Conservation (phyloP, 2,329 filamentous ascomycete genomes). For the Apiospora pterosperma region DNA sequence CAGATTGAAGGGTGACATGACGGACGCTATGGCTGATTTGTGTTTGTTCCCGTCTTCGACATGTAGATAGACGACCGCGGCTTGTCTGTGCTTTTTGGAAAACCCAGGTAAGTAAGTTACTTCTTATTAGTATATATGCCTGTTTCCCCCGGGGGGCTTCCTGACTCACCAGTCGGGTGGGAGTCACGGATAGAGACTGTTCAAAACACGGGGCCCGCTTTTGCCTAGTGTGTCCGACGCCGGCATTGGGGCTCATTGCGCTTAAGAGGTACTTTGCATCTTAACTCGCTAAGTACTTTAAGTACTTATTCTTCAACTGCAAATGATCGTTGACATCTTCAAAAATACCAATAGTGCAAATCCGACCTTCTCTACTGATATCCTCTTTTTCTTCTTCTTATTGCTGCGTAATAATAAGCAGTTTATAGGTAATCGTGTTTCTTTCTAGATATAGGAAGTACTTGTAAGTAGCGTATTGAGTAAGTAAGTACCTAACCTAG, state of each 20-base stretch:
- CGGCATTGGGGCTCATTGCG: background rate
- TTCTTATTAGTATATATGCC: too few species aligned
- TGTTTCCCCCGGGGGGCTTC: background rate
- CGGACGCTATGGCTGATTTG: background rate
- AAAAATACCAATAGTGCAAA: background rate
- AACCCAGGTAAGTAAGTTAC: too few species aligned
- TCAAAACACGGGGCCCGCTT: background rate
- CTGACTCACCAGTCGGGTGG: background rate
- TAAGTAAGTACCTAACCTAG: too few species aligned
- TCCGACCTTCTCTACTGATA: too few species aligned
- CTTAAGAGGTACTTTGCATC: background rate
- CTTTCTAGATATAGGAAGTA: too few species aligned
- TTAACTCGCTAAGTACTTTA: background rate
- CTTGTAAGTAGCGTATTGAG: too few species aligned
- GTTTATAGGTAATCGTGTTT: too few species aligned
- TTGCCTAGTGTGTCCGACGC: background rate
- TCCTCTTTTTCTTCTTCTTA: too few species aligned
- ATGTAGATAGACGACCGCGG: background rate
- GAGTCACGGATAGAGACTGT: background rate
- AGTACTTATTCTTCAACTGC: background rate
- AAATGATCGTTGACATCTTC: background rate
- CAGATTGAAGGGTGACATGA: constrained; percentile 66
- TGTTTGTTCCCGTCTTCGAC: background rate
- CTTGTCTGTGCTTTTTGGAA: background rate
- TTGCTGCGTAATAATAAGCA: too few species aligned